These are phyloP conservation scores for Onygena corvina DNA, from an alignment of 2,329 filamentous ascomycete species.

Conservation along the genomic window DNA sequence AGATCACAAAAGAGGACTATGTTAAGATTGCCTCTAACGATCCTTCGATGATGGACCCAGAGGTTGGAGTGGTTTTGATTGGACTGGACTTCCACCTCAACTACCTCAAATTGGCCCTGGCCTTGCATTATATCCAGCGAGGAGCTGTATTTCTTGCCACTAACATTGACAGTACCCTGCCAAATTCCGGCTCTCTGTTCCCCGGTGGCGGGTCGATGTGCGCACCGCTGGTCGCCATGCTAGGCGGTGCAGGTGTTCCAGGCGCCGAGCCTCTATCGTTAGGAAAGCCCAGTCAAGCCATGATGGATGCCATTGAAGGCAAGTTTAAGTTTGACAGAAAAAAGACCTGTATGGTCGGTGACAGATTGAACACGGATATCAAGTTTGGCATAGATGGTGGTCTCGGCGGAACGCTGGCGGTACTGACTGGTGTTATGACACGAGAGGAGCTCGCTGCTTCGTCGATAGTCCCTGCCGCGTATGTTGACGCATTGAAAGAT, in stretches of 20 bases:
- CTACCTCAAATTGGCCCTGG: constrained; percentile 80
- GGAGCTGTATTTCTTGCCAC: constrained; percentile 85
- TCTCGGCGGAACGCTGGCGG: constrained; percentile 79
- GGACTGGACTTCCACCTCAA: constrained; percentile 92
- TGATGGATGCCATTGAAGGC: constrained; percentile 98
- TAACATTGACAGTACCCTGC: constrained; percentile 83
- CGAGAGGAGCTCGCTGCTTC: constrained; percentile 73
- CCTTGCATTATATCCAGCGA: constrained; percentile 67
- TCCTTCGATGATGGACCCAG: constrained; percentile 63
- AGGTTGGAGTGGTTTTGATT: constrained; percentile 78
- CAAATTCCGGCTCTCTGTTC: constrained; percentile 70
- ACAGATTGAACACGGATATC: constrained; percentile 89
- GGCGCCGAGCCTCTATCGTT: constrained; percentile 60
- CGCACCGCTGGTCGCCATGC: constrained; percentile 64
- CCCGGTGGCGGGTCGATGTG: constrained; percentile 79
- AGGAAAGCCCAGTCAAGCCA: constrained; percentile 92
- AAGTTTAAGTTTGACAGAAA: constrained; percentile 80
- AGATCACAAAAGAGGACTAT: constrained; percentile 73
- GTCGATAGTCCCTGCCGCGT: constrained; percentile 63
- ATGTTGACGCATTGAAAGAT: constrained; percentile 75
- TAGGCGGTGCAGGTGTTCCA: constrained; percentile 24
- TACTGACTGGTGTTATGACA: constrained; percentile 74
- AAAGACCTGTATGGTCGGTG: constrained; percentile 89
- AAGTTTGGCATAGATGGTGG: constrained; percentile 85
- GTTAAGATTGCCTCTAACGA: constrained; percentile 57